phyloP scores from a whole-genome alignment of 192 early-diverging fungal genomes.

The Gigaspora rosea region DNA sequence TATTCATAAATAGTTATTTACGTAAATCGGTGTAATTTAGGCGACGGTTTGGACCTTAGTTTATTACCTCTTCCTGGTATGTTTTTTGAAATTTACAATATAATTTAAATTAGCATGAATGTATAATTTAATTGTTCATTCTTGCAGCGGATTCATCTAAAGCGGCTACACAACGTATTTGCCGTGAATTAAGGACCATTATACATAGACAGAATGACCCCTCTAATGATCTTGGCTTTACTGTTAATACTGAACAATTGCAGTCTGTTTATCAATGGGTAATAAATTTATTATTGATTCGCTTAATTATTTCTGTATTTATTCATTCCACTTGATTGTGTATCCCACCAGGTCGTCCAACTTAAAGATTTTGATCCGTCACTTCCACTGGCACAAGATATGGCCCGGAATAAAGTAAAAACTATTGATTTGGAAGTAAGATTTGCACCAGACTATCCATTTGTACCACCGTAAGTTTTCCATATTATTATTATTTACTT shows the following conservation, averaged over 20 bases:
- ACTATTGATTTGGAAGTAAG: conserved; percentile 37
- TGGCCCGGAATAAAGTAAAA: conserved; percentile 31
- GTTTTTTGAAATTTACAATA: not conserved
- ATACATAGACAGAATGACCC: conserved; percentile 13
- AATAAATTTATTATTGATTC: not conserved
- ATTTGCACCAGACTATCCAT: conserved; percentile 38
- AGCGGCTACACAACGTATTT: conserved; percentile 34
- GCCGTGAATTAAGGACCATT: conserved; percentile 26
- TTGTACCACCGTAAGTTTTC: conserved; percentile 35
- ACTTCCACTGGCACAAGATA: conserved; percentile 35
- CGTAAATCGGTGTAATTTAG: not conserved
- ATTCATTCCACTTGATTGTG: not conserved
- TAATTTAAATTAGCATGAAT: too few species aligned
- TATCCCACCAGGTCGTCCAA: conserved; percentile 26
- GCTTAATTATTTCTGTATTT: not conserved
- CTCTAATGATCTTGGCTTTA: conserved; percentile 28
- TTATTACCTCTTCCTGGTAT: conserved; percentile 35
- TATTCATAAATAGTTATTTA: not conserved
- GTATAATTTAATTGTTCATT: not conserved
- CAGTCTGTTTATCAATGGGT: conserved; percentile 39
- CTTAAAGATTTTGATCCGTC: conserved; percentile 34
- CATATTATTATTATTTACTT: not conserved
- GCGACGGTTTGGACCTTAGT: conserved; percentile 30
- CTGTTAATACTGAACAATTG: conserved; percentile 22
- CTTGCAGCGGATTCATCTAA: conserved; percentile 29